Conservation (phyloP, 768 basidiomycete species). For the Psilocybe cyanescens region DNA sequence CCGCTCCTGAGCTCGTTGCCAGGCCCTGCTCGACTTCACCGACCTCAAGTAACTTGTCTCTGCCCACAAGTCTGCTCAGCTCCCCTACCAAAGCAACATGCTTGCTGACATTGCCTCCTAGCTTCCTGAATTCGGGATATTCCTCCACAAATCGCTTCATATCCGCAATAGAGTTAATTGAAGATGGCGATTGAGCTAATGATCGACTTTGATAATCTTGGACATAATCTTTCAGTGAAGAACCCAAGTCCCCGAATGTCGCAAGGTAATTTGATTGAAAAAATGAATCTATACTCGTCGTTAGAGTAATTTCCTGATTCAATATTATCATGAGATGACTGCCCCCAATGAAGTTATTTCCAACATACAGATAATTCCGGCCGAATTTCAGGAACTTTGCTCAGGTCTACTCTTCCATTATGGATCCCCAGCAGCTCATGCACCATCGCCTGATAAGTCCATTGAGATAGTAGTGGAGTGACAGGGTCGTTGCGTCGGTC, state of each 20-base stretch:
- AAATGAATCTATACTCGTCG: conserved; percentile 90
- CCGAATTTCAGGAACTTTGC: conserved; percentile 80
- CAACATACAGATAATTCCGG: conserved; percentile 80
- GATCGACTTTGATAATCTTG: conserved; percentile 89
- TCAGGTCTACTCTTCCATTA: conserved; percentile 90
- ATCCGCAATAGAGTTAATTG: conserved; percentile 92
- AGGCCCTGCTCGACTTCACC: conserved; percentile 97
- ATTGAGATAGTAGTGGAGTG: conserved; percentile 93
- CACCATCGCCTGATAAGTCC: conserved; percentile 99
- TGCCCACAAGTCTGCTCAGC: conserved; percentile 85
- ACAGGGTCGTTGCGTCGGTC: conserved; percentile 98
- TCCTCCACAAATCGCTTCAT: conserved; percentile 99
- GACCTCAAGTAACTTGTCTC: conserved; percentile 84
- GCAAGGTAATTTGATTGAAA: conserved; percentile 89
- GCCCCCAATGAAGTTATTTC: neutral
- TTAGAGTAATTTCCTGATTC: conserved; percentile 88
- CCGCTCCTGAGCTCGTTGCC: conserved; percentile 89
- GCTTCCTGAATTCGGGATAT: conserved; percentile 95
- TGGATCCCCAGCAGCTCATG: conserved; percentile 94
- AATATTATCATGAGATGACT: too few relatives aligned
- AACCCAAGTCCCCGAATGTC: conserved; percentile 96
- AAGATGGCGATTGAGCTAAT: conserved; percentile 71
- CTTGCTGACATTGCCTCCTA: conserved; percentile 98
- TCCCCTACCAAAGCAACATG: conserved; percentile 98
- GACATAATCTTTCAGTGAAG: conserved; percentile 89